Conservation (phyloP, 345 rosid species). For the Viola odorata region DNA sequence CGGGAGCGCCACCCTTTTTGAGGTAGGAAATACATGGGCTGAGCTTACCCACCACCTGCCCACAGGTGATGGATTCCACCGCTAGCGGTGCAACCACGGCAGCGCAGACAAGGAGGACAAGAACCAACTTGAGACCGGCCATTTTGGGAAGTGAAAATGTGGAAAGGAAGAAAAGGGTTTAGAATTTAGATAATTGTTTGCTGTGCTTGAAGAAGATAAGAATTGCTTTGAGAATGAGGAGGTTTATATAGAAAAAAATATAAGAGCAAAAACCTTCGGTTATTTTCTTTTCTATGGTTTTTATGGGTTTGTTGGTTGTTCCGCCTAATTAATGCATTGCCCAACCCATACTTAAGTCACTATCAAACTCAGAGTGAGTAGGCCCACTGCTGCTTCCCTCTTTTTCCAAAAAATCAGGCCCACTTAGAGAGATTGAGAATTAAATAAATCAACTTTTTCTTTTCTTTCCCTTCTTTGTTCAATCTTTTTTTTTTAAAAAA, state of each 20-base stretch:
- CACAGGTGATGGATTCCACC: constrained; percentile 33
- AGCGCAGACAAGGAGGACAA: constrained; percentile 14
- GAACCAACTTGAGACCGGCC: constrained; percentile 10
- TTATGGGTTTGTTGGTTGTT: neutral
- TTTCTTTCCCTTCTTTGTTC: too few relatives aligned
- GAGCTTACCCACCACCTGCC: constrained; percentile 22
- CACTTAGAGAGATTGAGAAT: too few relatives aligned
- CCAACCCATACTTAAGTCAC: too few relatives aligned
- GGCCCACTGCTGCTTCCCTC: too few relatives aligned
- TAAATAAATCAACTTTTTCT: too few relatives aligned
- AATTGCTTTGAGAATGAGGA: neutral
- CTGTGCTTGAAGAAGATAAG: constrained; percentile 2
- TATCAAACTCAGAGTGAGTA: too few relatives aligned
- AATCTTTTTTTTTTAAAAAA: too few relatives aligned
- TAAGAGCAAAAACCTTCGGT: rapidly evolving
- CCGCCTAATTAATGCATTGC: constrained; percentile 2
- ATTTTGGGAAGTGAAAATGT: neutral
- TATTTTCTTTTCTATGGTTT: too few relatives aligned
- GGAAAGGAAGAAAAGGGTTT: neutral
- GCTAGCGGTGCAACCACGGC: constrained; percentile 22
- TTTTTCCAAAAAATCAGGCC: too few relatives aligned
- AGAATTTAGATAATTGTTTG: neutral
- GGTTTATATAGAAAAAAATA: constrained; percentile 2
- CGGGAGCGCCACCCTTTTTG: neutral
- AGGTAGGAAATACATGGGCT: constrained; percentile 23